These are phyloP conservation scores for Spergularia azorica DNA, from an alignment of 179 eudicot genomes.

Conservation along the genomic window DNA sequence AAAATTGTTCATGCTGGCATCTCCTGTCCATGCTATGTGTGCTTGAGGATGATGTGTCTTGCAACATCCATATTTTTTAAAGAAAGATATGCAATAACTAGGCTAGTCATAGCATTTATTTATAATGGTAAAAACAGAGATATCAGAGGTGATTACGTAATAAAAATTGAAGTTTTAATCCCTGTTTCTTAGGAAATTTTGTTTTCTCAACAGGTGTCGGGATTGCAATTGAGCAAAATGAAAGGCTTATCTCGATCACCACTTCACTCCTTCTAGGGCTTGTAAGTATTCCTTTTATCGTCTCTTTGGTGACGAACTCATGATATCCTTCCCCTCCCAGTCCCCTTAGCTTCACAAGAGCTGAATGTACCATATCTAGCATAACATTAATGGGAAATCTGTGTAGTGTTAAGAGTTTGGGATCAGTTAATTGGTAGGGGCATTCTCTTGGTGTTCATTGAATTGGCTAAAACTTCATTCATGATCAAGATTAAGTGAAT, in stretches of 20 bases:
- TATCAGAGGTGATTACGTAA: not conserved
- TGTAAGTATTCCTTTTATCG: slow-evolving; percentile 34
- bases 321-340: not conserved
- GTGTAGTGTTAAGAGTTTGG: not conserved
- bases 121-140: slow-evolving; percentile 2
- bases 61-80: not conserved
- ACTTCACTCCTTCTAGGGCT: slow-evolving; percentile 44
- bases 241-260: slow-evolving; percentile 33
- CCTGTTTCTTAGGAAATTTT: slow-evolving; percentile 5
- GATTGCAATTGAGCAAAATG: slow-evolving; percentile 37
- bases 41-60: slow-evolving; percentile 4
- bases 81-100: not conserved
- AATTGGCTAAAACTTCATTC: not conserved
- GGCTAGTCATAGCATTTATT: not conserved
- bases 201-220: slow-evolving; percentile 33
- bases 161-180: not conserved
- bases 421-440: not conserved
- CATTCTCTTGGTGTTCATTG: not conserved
- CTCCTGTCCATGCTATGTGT: not conserved
- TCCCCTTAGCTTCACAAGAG: too few relatives aligned
- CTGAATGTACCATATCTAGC: not conserved
- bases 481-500: not conserved
- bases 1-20: slow-evolving; percentile 3
- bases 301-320: not conserved
- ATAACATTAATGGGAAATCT: not conserved